A percentile compares a stretch with the other conserved stretches of the same genome.
Evolutionary conservation across 2,329 filamentous ascomycete species (phyloP).

Genomic region (Fusarium sp.): DNA sequence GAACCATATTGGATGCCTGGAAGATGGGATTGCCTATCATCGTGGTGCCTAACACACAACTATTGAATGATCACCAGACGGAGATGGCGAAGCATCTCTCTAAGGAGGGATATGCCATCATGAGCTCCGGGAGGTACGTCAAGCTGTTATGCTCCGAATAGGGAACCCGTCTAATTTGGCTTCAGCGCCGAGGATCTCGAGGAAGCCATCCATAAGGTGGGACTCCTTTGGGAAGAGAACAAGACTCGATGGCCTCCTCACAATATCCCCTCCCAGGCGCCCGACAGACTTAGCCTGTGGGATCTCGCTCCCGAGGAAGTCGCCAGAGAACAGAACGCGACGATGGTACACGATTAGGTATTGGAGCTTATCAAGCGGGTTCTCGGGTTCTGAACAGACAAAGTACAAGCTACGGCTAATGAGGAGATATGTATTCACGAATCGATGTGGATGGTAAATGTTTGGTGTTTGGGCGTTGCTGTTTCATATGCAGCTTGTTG

Average conservation of each 20-base stretch:
- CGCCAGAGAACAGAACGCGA: conserved; percentile 53
- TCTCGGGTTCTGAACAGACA: conserved; percentile 3
- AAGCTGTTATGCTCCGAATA: neutral
- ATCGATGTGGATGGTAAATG: conserved; percentile 14
- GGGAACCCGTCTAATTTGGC: conserved; percentile 1
- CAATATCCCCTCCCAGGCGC: conserved; percentile 34
- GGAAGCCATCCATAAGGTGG: conserved; percentile 55
- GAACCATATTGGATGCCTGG: conserved; percentile 87
- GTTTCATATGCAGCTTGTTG: conserved; percentile 16
- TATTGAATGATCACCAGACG: conserved; percentile 91
- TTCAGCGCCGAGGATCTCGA: conserved; percentile 52
- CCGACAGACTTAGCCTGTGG: conserved; percentile 52
- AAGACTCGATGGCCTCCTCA: conserved; percentile 54
- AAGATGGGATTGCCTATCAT: conserved; percentile 81
- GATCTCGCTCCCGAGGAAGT: conserved; percentile 53
- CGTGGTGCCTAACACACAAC: conserved; percentile 85
- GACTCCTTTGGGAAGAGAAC: conserved; percentile 55
- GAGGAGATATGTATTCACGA: neutral
- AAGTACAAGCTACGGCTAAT: neutral
- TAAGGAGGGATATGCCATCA: conserved; percentile 80
- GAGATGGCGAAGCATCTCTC: conserved; percentile 86
- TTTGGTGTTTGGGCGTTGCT: conserved; percentile 33
- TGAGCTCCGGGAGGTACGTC: conserved; percentile 74
- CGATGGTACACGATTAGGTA: conserved; percentile 58
- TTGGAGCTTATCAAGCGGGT: conserved; percentile 21